phyloP scores from a whole-genome alignment of 805 yeast genomes.

The Starmerella bombicola region DNA sequence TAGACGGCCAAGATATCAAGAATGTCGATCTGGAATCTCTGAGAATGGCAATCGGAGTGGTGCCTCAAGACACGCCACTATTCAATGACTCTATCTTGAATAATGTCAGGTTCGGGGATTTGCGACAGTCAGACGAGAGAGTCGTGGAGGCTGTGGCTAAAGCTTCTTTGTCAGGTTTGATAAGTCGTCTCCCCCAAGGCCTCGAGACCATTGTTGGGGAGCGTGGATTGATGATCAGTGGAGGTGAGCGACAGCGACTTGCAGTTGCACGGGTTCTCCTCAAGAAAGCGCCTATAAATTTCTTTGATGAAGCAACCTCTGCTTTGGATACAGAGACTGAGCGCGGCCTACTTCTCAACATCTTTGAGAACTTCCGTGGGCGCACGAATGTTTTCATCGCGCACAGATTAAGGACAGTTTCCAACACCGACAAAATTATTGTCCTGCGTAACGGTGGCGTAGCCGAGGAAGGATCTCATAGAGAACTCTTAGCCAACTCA shows the following conservation, averaged over 20 bases:
- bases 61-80: slow-evolving; percentile 94
- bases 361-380: slow-evolving; percentile 50
- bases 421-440: slow-evolving; percentile 85
- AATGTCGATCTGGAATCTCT: slow-evolving; percentile 63
- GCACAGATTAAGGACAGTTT: slow-evolving; percentile 83
- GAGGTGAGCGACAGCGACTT: slow-evolving; percentile 95
- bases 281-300: slow-evolving; percentile 77
- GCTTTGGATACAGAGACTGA: slow-evolving; percentile 96
- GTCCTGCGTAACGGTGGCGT: slow-evolving; percentile 70
- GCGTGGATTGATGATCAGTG: slow-evolving; percentile 94
- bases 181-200: slow-evolving; percentile 71
- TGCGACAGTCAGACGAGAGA: slow-evolving; percentile 61
- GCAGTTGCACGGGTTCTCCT: slow-evolving; percentile 86
- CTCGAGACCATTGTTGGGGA: slow-evolving; percentile 84
- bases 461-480: slow-evolving; percentile 79
- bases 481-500: slow-evolving; percentile 40
- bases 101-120: slow-evolving; percentile 74
- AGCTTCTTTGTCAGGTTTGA: slow-evolving; percentile 55
- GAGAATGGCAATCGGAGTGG: slow-evolving; percentile 71
- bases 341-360: slow-evolving; percentile 64
- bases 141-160: slow-evolving; percentile 49
- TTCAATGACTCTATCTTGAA: slow-evolving; percentile 84
- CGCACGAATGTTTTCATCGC: slow-evolving; percentile 86
- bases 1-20: slow-evolving; percentile 81
- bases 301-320: slow-evolving; percentile 91